These are phyloP conservation scores for Thelephora terrestris DNA, from an alignment of 1,284 basidiomycete species.

Conservation along the genomic window DNA sequence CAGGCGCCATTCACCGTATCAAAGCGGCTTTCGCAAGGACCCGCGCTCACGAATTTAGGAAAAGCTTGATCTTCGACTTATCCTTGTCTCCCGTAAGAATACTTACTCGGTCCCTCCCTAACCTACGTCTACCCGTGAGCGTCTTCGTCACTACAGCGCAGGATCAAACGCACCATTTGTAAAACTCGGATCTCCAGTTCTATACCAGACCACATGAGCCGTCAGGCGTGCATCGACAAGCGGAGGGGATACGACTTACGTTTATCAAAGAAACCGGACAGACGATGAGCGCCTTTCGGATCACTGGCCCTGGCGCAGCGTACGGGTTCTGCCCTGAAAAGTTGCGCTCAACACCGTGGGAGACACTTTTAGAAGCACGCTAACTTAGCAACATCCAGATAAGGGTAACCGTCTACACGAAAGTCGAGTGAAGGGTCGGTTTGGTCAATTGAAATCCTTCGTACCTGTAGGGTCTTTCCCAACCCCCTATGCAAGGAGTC, in stretches of 20 bases:
- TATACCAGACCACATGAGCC: constrained; percentile 20
- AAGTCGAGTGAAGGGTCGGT: neutral
- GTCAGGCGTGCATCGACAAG: neutral
- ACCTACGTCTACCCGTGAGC: constrained; percentile 25
- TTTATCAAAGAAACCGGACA: constrained; percentile 90
- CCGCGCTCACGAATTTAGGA: constrained; percentile 55
- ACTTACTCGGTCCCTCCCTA: constrained; percentile 74
- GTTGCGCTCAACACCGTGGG: constrained; percentile 3
- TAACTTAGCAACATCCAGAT: constrained; percentile 84
- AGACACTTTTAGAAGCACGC: constrained; percentile 13
- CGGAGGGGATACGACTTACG: constrained; percentile 29
- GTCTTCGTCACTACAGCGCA: too few relatives aligned
- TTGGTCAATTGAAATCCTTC: neutral
- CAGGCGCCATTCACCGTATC: neutral
- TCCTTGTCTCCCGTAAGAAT: constrained; percentile 78
- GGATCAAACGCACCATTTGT: constrained; percentile 63
- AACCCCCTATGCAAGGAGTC: constrained; percentile 60
- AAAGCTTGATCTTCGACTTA: constrained; percentile 59
- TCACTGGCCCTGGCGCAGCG: constrained; percentile 42
- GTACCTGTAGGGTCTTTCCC: constrained; percentile 83
- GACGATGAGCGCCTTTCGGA: constrained; percentile 82
- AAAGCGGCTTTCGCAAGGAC: neutral
- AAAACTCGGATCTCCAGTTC: constrained; percentile 96
- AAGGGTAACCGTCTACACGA: constrained; percentile 69
- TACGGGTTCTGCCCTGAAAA: constrained; percentile 77